phyloP scores from a whole-genome alignment of 1,284 basidiomycete species.

The Papiliotrema laurentii region DNA sequence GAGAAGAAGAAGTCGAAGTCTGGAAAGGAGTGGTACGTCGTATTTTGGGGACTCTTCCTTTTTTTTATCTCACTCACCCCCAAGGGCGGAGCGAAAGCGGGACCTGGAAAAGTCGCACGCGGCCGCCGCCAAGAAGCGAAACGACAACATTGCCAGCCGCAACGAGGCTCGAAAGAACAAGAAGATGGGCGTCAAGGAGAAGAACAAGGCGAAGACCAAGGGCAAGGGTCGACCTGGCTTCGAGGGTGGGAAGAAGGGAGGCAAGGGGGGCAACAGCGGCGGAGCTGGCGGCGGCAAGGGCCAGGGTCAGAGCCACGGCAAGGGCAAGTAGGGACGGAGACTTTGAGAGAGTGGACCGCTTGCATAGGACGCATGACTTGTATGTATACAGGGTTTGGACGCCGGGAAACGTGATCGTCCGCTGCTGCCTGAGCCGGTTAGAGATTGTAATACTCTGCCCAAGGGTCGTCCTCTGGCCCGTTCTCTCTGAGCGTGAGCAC shows the following conservation, averaged over 20 bases:
- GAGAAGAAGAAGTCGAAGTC: constrained; percentile 81
- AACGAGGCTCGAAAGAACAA: constrained; percentile 73
- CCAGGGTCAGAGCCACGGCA: neutral
- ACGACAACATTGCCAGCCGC: constrained; percentile 79
- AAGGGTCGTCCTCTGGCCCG: constrained; percentile 12
- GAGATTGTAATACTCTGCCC: constrained; percentile 10
- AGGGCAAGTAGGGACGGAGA: neutral
- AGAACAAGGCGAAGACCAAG: constrained; percentile 45
- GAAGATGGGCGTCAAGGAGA: constrained; percentile 58
- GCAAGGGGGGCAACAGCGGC: constrained; percentile 13
- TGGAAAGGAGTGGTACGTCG: constrained; percentile 72
- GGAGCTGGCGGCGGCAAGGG: neutral
- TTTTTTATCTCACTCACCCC: constrained; percentile 4
- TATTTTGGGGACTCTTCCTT: neutral
- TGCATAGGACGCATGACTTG: too few species aligned
- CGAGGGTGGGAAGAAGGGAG: constrained; percentile 36
- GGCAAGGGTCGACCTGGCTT: constrained; percentile 37
- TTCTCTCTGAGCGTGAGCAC: neutral
- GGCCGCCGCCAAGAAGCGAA: constrained; percentile 77
- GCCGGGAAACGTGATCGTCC: neutral
- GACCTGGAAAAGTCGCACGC: constrained; percentile 67
- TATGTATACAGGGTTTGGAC: neutral
- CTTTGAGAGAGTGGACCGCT: neutral
- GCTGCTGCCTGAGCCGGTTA: neutral
- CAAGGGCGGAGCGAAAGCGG: constrained; percentile 78